phyloP scores from a whole-genome alignment of 1,139 yeast genomes.

The Geotrichum macrosporum region DNA sequence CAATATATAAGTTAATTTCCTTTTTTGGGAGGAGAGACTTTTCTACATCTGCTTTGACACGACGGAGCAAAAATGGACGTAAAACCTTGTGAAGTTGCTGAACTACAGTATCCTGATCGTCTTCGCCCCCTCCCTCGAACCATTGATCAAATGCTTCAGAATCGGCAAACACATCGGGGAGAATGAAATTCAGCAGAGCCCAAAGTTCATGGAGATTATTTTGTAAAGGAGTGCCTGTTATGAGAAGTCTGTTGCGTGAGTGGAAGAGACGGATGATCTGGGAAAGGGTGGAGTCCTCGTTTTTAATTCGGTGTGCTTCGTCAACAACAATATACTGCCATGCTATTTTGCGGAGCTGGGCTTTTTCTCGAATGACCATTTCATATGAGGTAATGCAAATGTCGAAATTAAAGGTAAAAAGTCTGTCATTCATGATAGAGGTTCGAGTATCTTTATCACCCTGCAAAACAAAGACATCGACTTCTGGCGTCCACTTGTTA shows the following conservation, averaged over 20 bases:
- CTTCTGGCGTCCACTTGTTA: conserved; percentile 94
- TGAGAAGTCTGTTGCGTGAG: conserved; percentile 75
- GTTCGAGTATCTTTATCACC: conserved; percentile 80
- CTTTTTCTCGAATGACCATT: conserved; percentile 84
- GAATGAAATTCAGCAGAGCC: conserved; percentile 83
- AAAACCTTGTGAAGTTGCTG: conserved; percentile 78
- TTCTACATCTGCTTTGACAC: conserved; percentile 92
- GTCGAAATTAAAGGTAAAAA: conserved; percentile 76
- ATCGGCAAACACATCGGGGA: conserved; percentile 94
- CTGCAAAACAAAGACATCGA: conserved; percentile 74
- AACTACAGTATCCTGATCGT: conserved; percentile 68
- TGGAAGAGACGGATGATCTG: conserved; percentile 84
- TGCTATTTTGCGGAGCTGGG: conserved; percentile 69
- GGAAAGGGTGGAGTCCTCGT: conserved; percentile 84
- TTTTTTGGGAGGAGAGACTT: conserved; percentile 84
- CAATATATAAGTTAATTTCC: conserved; percentile 83
- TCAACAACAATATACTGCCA: conserved; percentile 96
- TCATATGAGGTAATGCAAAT: conserved; percentile 88
- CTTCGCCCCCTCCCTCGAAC: conserved; percentile 54
- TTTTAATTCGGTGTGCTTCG: conserved; percentile 95
- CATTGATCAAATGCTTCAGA: conserved; percentile 86
- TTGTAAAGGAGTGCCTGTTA: conserved; percentile 95
- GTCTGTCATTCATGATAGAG: conserved; percentile 52
- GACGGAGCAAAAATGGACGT: conserved; percentile 80
- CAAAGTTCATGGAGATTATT: conserved; percentile 92